These are phyloP conservation scores for Helicocarpus griseus DNA, from an alignment of 2,329 filamentous ascomycete genomes.

Conservation along the genomic window DNA sequence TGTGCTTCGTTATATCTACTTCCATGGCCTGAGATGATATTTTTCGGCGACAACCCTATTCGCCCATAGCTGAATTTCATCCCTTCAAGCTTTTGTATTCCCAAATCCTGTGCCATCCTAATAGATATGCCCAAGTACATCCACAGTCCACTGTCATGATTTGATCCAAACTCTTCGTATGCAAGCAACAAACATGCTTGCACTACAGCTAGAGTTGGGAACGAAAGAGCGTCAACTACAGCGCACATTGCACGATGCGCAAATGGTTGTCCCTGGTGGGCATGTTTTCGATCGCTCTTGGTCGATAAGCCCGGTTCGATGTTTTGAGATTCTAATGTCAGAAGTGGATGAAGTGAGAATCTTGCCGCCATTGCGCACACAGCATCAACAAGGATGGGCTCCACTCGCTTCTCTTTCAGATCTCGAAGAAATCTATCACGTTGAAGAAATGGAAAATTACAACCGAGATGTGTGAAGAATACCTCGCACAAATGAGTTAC, in stretches of 20 bases:
- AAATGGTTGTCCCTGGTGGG: slow-evolving; percentile 67
- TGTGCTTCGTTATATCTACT: slow-evolving; percentile 35
- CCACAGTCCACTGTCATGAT: slow-evolving; percentile 82
- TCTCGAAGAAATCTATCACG: slow-evolving; percentile 63
- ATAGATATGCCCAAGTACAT: slow-evolving; percentile 88
- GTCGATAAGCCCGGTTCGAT: slow-evolving; percentile 30
- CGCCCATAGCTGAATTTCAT: slow-evolving; percentile 49
- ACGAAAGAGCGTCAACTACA: slow-evolving; percentile 72
- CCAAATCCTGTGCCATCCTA: slow-evolving; percentile 69
- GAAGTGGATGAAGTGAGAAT: slow-evolving; percentile 56
- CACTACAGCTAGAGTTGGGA: slow-evolving; percentile 71
- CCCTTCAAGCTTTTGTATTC: slow-evolving; percentile 71
- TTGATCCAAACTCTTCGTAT: slow-evolving; percentile 81
- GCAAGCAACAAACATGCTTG: slow-evolving; percentile 76
- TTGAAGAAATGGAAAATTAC: slow-evolving; percentile 75
- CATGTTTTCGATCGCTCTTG: slow-evolving; percentile 32
- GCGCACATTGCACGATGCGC: slow-evolving; percentile 74
- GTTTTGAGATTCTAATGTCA: slow-evolving; percentile 44
- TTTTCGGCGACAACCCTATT: slow-evolving; percentile 47
- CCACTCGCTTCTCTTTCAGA: slow-evolving; percentile 69
- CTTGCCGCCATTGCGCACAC: slow-evolving; percentile 74
- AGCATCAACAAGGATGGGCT: slow-evolving; percentile 76
- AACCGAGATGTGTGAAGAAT: slow-evolving; percentile 74
- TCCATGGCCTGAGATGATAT: slow-evolving; percentile 38
- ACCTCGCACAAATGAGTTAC: slow-evolving; percentile 68